These are phyloP conservation scores for Chrysanthemum makinoi DNA, from an alignment of 129 eudicot species.

Conservation along the genomic window DNA sequence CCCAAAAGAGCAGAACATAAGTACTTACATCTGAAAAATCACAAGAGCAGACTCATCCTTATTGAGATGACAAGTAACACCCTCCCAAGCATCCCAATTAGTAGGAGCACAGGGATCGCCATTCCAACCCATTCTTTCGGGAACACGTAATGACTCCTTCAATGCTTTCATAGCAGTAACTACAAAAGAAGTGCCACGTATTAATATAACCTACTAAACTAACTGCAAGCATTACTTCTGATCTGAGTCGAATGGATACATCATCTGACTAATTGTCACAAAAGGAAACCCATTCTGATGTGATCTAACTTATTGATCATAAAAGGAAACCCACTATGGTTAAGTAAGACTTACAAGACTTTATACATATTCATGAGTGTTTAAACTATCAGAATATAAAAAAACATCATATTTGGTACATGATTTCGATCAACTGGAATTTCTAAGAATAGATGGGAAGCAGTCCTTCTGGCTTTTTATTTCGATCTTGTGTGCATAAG, in stretches of 20 bases:
- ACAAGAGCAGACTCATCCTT: slow-evolving; percentile 58
- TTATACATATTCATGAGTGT: background rate
- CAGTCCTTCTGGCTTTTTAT: background rate
- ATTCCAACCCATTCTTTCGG: slow-evolving; percentile 98
- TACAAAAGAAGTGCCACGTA: slow-evolving; percentile 29
- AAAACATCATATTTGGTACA: background rate
- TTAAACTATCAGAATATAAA: background rate
- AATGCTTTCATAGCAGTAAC: slow-evolving; percentile 82
- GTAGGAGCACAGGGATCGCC: slow-evolving; percentile 99
- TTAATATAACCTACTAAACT: background rate
- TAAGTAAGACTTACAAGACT: background rate
- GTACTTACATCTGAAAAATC: slow-evolving; percentile 67
- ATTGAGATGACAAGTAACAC: slow-evolving; percentile 70
- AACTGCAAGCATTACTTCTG: background rate
- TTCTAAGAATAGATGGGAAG: background rate
- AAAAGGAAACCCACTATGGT: background rate
- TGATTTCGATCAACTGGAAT: background rate
- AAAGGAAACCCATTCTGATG: background rate
- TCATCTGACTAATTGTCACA: background rate
- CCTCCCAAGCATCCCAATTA: slow-evolving; percentile 99
- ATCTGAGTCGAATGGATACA: background rate
- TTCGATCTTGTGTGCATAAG: background rate
- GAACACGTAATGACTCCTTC: slow-evolving; percentile 85
- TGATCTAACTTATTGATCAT: background rate
- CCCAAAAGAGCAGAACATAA: background rate